phyloP scores from a whole-genome alignment of 768 basidiomycete species.

The Termitomyces sp. region DNA sequence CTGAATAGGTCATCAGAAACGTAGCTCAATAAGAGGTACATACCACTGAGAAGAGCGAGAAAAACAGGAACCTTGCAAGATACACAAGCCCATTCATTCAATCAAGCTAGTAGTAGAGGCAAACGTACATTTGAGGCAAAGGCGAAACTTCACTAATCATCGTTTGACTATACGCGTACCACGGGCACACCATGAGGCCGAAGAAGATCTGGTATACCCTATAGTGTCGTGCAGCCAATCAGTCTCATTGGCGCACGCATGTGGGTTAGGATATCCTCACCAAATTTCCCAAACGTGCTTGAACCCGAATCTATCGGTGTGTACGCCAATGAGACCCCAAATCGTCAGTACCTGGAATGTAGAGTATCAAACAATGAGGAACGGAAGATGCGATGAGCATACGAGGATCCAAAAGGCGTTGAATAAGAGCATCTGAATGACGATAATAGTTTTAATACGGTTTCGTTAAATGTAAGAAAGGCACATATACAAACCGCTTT shows the following conservation, averaged over 20 bases:
- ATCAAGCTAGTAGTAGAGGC: neutral
- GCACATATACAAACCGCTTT: conserved; percentile 43
- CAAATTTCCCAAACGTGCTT: conserved; percentile 83
- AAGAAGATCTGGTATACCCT: conserved; percentile 71
- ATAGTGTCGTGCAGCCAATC: neutral
- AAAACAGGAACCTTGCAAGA: conserved; percentile 56
- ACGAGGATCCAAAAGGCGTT: conserved; percentile 72
- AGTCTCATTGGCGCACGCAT: neutral
- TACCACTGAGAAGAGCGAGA: conserved; percentile 71
- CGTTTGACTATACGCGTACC: conserved; percentile 80
- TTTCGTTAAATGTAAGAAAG: neutral
- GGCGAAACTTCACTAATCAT: conserved; percentile 81
- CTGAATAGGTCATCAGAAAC: neutral
- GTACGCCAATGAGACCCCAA: conserved; percentile 76
- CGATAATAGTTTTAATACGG: neutral
- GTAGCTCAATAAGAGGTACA: conserved; percentile 5
- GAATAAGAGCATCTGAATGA: conserved; percentile 60
- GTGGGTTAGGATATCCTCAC: conserved; percentile 26
- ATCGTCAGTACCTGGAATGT: conserved; percentile 49
- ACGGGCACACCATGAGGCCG: conserved; percentile 71
- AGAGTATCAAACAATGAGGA: neutral
- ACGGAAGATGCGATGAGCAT: conserved; percentile 11
- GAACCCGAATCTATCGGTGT: conserved; percentile 71
- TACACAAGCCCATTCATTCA: conserved; percentile 7
- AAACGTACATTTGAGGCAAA: conserved; percentile 59